Base-by-base conservation (phyloP, 2,329 filamentous ascomycete species). In the Neurospora sp. region DNA sequence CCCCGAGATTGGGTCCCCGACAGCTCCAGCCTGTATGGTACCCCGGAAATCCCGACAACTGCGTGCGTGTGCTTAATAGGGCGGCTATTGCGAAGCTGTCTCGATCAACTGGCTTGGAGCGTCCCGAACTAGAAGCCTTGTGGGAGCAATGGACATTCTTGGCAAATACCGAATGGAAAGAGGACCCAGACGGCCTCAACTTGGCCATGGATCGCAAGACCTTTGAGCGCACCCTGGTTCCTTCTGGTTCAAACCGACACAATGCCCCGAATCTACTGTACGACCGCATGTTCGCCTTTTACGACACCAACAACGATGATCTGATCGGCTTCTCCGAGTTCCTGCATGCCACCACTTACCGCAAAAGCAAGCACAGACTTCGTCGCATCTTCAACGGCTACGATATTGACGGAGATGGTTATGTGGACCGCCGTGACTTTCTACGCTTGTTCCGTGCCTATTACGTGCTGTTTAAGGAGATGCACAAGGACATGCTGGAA, bases 131-230 rank as follows among this genome's bases (percentile, higher is more conserved):
- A 6, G 95, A 98, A 80, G 95, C 94, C 7, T 88, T 97, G 58
- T 98, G 94, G 90, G 95, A 98, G 77, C 95, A 98, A 77, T 99
- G 97, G 86, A 94, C 92, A 5, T 97, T 94, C 78, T 90, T 97
- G 80, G 95, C 95, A 58, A 95, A 92, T 74, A 90, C 90, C 6
- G 90, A 95, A 77, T 97, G 91, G 91, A 83, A 88, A 40, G 87
- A 91, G 19, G 95, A 98, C 77, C 92, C 93, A 0, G 89, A 92
- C 75, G 86, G 90, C 28, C 85, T 97, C 58, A 84, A 87, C 69
- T 85, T 95, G 75, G 96, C 93, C 40, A 96, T 98, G 83, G 94
- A 98, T 78, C 89, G 93, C 72, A 91, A 91, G 79, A 97, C 93
- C 0, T 99, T 99, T 80, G 93, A 97, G 78, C 89, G 92, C 67